Evolutionary conservation across 2,329 filamentous ascomycete genomes (phyloP).

Genomic region (Paecilomyces variotii): DNA sequence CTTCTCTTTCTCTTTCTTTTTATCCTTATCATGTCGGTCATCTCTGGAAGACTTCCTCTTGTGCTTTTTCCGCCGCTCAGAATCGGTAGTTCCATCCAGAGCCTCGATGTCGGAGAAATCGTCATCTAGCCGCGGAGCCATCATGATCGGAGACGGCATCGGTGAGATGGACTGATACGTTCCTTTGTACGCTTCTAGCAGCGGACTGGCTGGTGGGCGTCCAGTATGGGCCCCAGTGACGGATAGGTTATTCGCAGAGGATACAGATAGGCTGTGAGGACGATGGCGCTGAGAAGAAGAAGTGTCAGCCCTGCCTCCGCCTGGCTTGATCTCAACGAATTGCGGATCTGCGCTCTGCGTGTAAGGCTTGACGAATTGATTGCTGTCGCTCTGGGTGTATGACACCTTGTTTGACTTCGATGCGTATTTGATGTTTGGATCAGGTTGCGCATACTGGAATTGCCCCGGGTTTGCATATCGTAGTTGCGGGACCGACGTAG

Average conservation of each 20-base stretch:
- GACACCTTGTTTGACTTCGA: slow-evolving; percentile 13
- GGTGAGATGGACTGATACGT: slow-evolving; percentile 92
- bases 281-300: slow-evolving; percentile 9
- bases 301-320: slow-evolving; percentile 4
- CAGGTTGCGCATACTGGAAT: slow-evolving; percentile 34
- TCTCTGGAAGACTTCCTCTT: slow-evolving; percentile 11
- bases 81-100: slow-evolving; percentile 25
- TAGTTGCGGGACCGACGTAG: slow-evolving; percentile 1
- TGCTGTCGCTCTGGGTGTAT: slow-evolving; percentile 7
- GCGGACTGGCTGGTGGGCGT: slow-evolving; percentile 64
- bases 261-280: slow-evolving; percentile 28
- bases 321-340: slow-evolving; percentile 17
- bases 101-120: slow-evolving; percentile 35
- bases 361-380: slow-evolving; percentile 11
- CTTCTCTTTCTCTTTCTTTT: slow-evolving; percentile 24
- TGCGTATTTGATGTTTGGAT: slow-evolving; percentile 32
- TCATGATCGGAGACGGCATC: slow-evolving; percentile 74
- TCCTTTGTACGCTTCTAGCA: slow-evolving; percentile 86
- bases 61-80: slow-evolving; percentile 17
- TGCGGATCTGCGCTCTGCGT: slow-evolving; percentile 18
- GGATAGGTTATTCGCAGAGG: slow-evolving; percentile 31
- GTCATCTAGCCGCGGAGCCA: slow-evolving; percentile 28
- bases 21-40: slow-evolving; percentile 12
- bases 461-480: slow-evolving; percentile 24
- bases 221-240: slow-evolving; percentile 28